Conservation (phyloP, 2,329 filamentous ascomycete genomes). For the Chaetomium sp. region DNA sequence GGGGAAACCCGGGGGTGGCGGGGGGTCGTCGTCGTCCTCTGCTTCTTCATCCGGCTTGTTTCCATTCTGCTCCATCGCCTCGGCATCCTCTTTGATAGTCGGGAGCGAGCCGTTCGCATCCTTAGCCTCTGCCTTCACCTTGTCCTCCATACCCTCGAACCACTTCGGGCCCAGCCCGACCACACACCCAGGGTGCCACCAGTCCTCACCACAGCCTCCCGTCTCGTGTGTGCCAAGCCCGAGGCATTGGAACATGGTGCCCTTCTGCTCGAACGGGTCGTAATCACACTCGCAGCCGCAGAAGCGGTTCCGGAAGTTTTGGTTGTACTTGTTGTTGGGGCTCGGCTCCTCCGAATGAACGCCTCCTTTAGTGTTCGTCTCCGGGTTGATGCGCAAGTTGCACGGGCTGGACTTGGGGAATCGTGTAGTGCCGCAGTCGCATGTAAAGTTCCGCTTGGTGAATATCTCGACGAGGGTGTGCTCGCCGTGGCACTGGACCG, state of each 20-base stretch:
- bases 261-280: slow-evolving; percentile 84
- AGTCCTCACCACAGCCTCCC: slow-evolving; percentile 93
- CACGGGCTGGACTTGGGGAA: slow-evolving; percentile 73
- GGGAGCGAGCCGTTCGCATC: slow-evolving; percentile 42
- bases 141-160: slow-evolving; percentile 58
- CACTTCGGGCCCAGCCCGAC: slow-evolving; percentile 77
- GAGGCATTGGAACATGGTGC: slow-evolving; percentile 97
- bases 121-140: slow-evolving; percentile 38
- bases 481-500: slow-evolving; percentile 93
- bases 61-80: slow-evolving; percentile 38
- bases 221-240: slow-evolving; percentile 78
- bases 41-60: slow-evolving; percentile 30
- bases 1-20: slow-evolving; percentile 83
- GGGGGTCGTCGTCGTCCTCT: slow-evolving; percentile 58
- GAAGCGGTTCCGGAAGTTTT: slow-evolving; percentile 92
- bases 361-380: slow-evolving; percentile 73
- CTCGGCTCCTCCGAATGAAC: slow-evolving; percentile 76
- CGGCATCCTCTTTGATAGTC: slow-evolving; percentile 55
- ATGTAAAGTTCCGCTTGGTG: slow-evolving; percentile 91
- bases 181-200: slow-evolving; percentile 94
- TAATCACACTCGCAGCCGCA: slow-evolving; percentile 89
- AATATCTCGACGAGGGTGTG: slow-evolving; percentile 95
- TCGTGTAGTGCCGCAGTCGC: slow-evolving; percentile 90
- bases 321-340: slow-evolving; percentile 83
- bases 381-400: slow-evolving; percentile 69